A percentile compares a stretch with the other conserved stretches of the same genome.
Conservation (phyloP, 2,329 filamentous ascomycete genomes). For the Trichoderma oligosporum region DNA sequence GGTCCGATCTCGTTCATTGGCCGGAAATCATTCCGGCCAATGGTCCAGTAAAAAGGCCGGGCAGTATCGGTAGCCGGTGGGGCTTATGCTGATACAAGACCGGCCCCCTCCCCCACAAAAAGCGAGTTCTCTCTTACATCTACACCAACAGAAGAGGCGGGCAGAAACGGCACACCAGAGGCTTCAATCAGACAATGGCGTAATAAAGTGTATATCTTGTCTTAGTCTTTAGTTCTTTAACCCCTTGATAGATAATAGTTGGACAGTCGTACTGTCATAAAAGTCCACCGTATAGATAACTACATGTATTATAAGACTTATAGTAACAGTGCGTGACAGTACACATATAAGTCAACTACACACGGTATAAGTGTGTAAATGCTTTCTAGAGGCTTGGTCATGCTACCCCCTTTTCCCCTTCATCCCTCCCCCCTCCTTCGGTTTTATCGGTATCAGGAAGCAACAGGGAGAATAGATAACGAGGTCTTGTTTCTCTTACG, state of each 20-base stretch:
- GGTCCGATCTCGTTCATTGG: constrained; percentile 30
- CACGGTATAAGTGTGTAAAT: not conserved
- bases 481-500: constrained; percentile 26
- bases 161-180: constrained; percentile 25
- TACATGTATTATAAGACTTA: too few species aligned
- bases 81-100: not conserved
- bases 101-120: constrained; percentile 20
- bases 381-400: not conserved
- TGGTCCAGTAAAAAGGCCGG: constrained; percentile 25
- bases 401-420: constrained; percentile 10
- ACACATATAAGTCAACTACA: not conserved
- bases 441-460: not conserved
- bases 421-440: too few species aligned
- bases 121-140: constrained; percentile 6
- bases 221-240: not conserved
- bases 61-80: constrained; percentile 25
- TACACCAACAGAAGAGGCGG: constrained; percentile 20
- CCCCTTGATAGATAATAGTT: not conserved
- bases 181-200: too few species aligned
- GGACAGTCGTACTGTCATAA: too few species aligned
- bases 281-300: too few species aligned
- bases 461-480: constrained; percentile 4
- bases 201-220: not conserved
- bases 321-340: not conserved
- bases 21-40: constrained; percentile 37